Base-by-base conservation (phyloP, 2,329 filamentous ascomycete genomes). In the Alternaria sp. region DNA sequence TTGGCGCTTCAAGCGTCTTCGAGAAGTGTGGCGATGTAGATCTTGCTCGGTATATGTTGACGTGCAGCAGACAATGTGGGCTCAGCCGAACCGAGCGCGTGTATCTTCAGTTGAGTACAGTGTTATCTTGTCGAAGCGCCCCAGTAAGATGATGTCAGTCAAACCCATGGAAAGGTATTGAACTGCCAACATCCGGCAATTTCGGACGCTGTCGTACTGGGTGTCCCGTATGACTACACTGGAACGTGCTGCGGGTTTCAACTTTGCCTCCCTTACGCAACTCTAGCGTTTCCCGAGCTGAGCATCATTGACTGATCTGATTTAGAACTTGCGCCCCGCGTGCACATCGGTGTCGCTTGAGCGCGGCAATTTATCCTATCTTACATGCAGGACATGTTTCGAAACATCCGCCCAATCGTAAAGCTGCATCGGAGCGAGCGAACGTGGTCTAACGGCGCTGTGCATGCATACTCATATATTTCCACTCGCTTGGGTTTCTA, bases 361-460 rank as follows among this genome's bases (percentile, higher is more conserved):
- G 54, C 21, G 60, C 55, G 53, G 45, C 25, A 63, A 55, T 68
- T 59, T 60, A 57, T 28, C 55, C 51, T 43, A 64, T 67, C 67
- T 67, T 47, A 69, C 71, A 30, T 65, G 66, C 68, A 69, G 55
- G 28, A 64, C 64, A 60, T 30, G 68, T 72, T 76, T 74, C 60
- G 68, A 75, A 76, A 76, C 72, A 71, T 69, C 67, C 71, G 63
- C 47, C 73, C 37, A 74, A 74, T 75, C 21, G 66, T 9, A 62
- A 37, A 3, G 15, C 20, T 15, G 15, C 15, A 11, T 57, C 26
- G 47, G 58, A 54, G 60, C 60, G 58, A 58, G 54, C 21, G 45
- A 55, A 67, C 65, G 23, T 58, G 25, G 44, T 60, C 25, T 21
- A 25, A 60, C 50, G 25, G 33, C 50, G 61, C 71, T 67, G 67